These are phyloP conservation scores for Aspergillus ochraceus DNA, from an alignment of 2,329 filamentous ascomycete genomes.

Conservation along the genomic window DNA sequence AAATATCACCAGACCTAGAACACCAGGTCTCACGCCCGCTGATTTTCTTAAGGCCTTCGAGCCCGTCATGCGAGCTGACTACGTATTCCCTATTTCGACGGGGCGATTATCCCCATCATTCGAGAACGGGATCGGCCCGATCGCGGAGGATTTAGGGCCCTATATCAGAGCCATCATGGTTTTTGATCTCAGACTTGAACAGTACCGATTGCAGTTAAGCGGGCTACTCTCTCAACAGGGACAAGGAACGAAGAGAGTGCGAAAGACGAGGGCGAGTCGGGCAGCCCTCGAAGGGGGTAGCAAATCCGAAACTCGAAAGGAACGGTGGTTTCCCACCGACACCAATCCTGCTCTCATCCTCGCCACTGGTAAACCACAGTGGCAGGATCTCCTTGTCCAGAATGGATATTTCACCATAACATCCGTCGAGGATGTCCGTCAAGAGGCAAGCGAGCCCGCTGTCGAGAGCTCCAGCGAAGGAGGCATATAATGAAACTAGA, in stretches of 20 bases:
- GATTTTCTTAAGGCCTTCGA: slow-evolving; percentile 53
- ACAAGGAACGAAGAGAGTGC: slow-evolving; percentile 55
- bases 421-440: slow-evolving; percentile 16
- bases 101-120: slow-evolving; percentile 64
- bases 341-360: slow-evolving; percentile 64
- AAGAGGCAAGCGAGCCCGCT: slow-evolving; percentile 14
- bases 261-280: slow-evolving; percentile 72
- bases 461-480: slow-evolving; percentile 20
- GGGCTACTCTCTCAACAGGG: slow-evolving; percentile 63
- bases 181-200: slow-evolving; percentile 70
- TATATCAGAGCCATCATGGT: slow-evolving; percentile 84
- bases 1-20: slow-evolving; percentile 18
- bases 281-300: slow-evolving; percentile 75
- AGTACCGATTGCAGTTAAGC: slow-evolving; percentile 64
- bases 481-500: slow-evolving; percentile 10
- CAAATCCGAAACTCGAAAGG: slow-evolving; percentile 65
- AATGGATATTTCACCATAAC: slow-evolving; percentile 33
- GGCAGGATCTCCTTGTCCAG: slow-evolving; percentile 39
- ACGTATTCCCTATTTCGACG: slow-evolving; percentile 32
- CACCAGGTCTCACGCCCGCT: slow-evolving; percentile 30
- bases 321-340: slow-evolving; percentile 68
- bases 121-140: slow-evolving; percentile 66
- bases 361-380: slow-evolving; percentile 54
- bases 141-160: slow-evolving; percentile 78
- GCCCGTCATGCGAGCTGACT: slow-evolving; percentile 47